phyloP scores from a whole-genome alignment of 1,284 basidiomycete species.

The Moesziomyces sp. region DNA sequence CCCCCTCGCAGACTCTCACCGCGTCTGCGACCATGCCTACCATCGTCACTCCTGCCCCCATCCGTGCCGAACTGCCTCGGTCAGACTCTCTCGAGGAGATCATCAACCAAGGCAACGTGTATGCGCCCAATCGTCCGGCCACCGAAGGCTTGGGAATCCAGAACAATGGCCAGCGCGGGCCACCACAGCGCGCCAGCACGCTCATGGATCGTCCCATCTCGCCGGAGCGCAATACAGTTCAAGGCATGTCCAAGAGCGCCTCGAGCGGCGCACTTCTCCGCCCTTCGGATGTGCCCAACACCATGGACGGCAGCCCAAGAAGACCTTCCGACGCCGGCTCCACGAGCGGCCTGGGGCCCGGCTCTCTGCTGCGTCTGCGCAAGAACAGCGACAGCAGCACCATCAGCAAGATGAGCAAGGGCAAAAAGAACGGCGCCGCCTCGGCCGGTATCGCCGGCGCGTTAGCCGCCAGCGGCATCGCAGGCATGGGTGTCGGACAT shows the following conservation, averaged over 20 bases:
- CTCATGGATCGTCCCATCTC: slow-evolving; percentile 17
- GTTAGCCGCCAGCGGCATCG: slow-evolving; percentile 55
- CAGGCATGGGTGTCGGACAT: slow-evolving; percentile 58
- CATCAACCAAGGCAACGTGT: slow-evolving; percentile 34
- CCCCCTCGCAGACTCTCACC: slow-evolving; percentile 20
- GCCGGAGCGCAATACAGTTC: slow-evolving; percentile 2
- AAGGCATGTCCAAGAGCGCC: slow-evolving; percentile 40
- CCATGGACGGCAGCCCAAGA: slow-evolving; percentile 25
- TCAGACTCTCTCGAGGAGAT: slow-evolving; percentile 49
- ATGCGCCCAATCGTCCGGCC: slow-evolving; percentile 12
- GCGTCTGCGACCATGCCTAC: slow-evolving; percentile 43
- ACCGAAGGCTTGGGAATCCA: slow-evolving; percentile 2
- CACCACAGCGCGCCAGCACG: slow-evolving; percentile 34
- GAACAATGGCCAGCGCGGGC: not conserved
- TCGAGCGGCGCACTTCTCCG: slow-evolving; percentile 34
- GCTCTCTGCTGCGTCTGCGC: slow-evolving; percentile 38
- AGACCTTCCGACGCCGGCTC: slow-evolving; percentile 39
- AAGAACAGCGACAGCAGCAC: slow-evolving; percentile 49
- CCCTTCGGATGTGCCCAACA: slow-evolving; percentile 20
- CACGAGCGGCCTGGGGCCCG: slow-evolving; percentile 12
- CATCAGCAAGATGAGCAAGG: slow-evolving; percentile 26
- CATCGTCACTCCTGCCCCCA: slow-evolving; percentile 41
- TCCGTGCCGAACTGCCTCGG: slow-evolving; percentile 38
- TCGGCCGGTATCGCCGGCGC: slow-evolving; percentile 58
- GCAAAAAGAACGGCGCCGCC: slow-evolving; percentile 20